A percentile compares a stretch with the other conserved stretches of the same genome.
Conservation (phyloP, 208 protist genomes). For the Trypanosoma brucei region DNA sequence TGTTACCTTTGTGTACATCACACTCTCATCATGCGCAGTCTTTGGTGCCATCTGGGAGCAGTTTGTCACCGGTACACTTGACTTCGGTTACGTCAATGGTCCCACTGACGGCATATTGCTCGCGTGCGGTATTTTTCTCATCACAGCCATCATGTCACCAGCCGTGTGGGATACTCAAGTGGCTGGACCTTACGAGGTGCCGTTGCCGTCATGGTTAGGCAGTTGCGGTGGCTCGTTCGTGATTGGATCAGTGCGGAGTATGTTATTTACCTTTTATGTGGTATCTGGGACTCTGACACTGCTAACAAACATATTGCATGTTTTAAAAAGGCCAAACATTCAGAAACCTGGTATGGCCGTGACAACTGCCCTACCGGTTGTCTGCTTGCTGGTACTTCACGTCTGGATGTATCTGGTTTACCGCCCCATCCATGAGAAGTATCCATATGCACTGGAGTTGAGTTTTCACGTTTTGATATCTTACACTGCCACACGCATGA, state of each 20-base stretch:
- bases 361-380: conserved; percentile 39
- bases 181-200: conserved; percentile 34
- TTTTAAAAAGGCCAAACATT: conserved; percentile 18
- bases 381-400: conserved; percentile 37
- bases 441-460: conserved; percentile 70
- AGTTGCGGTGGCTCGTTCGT: conserved; percentile 11
- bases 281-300: conserved; percentile 39
- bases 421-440: conserved; percentile 36
- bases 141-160: conserved; percentile 36
- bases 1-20: conserved; percentile 45
- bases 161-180: conserved; percentile 45
- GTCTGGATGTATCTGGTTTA: conserved; percentile 42
- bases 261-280: conserved; percentile 42
- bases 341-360: conserved; percentile 27
- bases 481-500: conserved; percentile 71
- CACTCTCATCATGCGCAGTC: conserved; percentile 47
- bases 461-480: conserved; percentile 72
- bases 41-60: conserved; percentile 87
- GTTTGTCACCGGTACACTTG: conserved; percentile 87
- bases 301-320: conserved; percentile 54
- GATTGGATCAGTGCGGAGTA: conserved; percentile 38
- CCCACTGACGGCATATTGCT: conserved; percentile 87
- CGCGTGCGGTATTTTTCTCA: conserved; percentile 48
- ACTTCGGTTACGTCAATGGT: conserved; percentile 85
- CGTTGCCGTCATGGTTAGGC: conserved; percentile 3